Evolutionary conservation across 2,329 filamentous ascomycete genomes (phyloP), one percentile per base, ranked within the genome.

Genomic region (Calonectria hongkongensis): DNA sequence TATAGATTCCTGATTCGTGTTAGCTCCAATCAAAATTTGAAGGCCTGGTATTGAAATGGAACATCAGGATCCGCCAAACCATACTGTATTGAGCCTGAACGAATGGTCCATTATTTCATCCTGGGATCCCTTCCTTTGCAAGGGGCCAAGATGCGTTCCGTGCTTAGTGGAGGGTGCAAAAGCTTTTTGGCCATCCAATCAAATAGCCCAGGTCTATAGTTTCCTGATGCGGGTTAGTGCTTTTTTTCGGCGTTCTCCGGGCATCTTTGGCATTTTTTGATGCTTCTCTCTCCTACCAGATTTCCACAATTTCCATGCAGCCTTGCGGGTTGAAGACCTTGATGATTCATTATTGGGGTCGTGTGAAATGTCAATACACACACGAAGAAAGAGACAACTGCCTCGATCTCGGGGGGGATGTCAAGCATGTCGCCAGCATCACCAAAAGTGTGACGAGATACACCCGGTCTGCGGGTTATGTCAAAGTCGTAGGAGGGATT

Each of bases 381-480:
- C 21, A 13, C 47, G 67, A n/a, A 64, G 51, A 25, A 69, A 56
- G 36, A 43, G 27, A n/a, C 41, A n/a, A 18, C 28, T 60, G 13
- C 68, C 68, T 12, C 39, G 68, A 9, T 58, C 68, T 41, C 68
- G 68, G 6, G 65, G 39, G 4, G 68, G 68, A 7, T 70, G 68
- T n/a, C 62, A 56, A 7, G 21, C 39, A 21, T 70, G 68, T 12
- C 28, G 68, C n/a, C 50, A 66, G 12, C 68, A 66, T n/a, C 68
- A 70, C 50, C 60, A 50, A 12, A 70, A 70, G 18, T 70, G 68
- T 41, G 68, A 70, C 30, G 60, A 70, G 25, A 4, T 3, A n/a
- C 68, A 33, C 7, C 68, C 68, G 15, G 27, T 15, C 25, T 70
- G 62, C 7, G 50, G 48, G 12, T 18, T 66, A 15, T 70, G 68